phyloP scores from a whole-genome alignment of 257 asterid genomes.

The Solanum ahanhuiri region DNA sequence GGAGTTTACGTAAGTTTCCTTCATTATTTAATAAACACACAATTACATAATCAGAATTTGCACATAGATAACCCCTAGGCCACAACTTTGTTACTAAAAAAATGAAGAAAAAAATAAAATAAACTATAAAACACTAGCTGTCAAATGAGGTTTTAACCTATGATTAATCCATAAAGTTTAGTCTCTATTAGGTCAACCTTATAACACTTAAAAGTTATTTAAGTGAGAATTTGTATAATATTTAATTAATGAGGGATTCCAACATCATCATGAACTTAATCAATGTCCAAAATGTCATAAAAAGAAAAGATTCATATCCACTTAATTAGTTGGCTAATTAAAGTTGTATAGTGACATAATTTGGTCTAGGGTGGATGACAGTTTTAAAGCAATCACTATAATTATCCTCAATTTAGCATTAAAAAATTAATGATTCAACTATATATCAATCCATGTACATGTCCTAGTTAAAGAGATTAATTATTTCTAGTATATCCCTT shows the following conservation, averaged over 20 bases:
- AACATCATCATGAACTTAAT: not conserved
- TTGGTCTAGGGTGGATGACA: constrained; percentile 9
- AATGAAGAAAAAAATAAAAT: too few relatives aligned
- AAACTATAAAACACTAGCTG: not conserved
- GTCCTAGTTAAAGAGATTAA: not conserved
- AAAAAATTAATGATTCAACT: not conserved
- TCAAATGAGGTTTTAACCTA: not conserved
- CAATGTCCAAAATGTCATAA: not conserved
- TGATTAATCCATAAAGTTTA: not conserved
- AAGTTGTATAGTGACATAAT: not conserved
- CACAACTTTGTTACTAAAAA: too few relatives aligned
- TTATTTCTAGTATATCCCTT: not conserved
- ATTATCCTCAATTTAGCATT: not conserved
- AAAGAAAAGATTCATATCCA: not conserved
- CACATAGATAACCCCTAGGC: too few relatives aligned
- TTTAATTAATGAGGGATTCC: not conserved
- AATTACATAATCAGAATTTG: not conserved
- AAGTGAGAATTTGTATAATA: not conserved
- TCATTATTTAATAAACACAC: not conserved
- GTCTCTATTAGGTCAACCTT: not conserved
- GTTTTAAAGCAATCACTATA: not conserved
- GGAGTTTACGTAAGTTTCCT: too few relatives aligned
- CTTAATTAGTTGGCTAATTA: not conserved
- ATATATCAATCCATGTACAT: not conserved
- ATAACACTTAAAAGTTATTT: not conserved